Percentiles rank a stretch among this genome's conserved stretches.
Conservation (phyloP, 2,329 filamentous ascomycete genomes). For the Tolypocladium ophioglossoides region DNA sequence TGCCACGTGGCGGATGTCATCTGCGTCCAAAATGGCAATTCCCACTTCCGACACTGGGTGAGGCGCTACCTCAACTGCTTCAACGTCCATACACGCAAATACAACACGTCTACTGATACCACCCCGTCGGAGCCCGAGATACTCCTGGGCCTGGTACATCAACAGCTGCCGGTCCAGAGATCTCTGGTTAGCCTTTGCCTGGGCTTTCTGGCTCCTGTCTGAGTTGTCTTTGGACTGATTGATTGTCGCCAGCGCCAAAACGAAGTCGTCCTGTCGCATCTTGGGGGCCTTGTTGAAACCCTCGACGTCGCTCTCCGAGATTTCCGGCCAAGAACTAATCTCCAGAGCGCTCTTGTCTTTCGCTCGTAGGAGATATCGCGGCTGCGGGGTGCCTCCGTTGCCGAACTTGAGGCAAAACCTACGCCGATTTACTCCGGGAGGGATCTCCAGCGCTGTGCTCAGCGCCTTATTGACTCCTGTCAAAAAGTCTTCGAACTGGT, state of each 20-base stretch:
- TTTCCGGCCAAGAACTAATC: conserved; percentile 22
- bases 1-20: conserved; percentile 35
- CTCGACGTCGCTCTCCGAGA: conserved; percentile 21
- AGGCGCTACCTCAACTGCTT: conserved; percentile 62
- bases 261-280: conserved; percentile 1
- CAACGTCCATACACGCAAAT: conserved; percentile 73
- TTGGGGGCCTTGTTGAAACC: conserved; percentile 15
- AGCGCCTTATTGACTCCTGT: conserved; percentile 52
- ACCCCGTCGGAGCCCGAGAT: conserved; percentile 48
- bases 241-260: not conserved
- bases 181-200: conserved; percentile 37
- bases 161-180: conserved; percentile 34
- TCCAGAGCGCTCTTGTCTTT: conserved; percentile 27
- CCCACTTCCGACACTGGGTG: conserved; percentile 75
- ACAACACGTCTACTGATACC: conserved; percentile 25
- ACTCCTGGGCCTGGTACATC: conserved; percentile 55
- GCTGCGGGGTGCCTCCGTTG: conserved; percentile 47
- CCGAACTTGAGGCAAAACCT: conserved; percentile 55
- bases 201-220: conserved; percentile 8
- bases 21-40: conserved; percentile 68
- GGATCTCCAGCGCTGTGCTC: conserved; percentile 44
- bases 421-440: conserved; percentile 34
- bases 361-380: conserved; percentile 56
- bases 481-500: conserved; percentile 56
- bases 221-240: not conserved